Conservation (phyloP, 1,284 basidiomycete species). For the Spongispora temasekensis region DNA sequence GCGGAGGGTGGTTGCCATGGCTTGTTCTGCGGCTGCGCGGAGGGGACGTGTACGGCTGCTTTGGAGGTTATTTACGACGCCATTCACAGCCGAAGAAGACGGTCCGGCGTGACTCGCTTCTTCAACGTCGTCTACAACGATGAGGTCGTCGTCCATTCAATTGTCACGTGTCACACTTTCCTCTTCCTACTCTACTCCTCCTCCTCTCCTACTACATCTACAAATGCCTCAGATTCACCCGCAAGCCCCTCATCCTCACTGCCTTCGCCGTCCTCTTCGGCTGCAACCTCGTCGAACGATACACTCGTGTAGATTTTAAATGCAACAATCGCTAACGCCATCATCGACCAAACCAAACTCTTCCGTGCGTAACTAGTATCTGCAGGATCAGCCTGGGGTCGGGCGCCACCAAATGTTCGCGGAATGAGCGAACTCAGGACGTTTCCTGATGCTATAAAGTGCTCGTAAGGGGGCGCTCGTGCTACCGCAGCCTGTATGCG, state of each 20-base stretch:
- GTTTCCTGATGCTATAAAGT: slow-evolving; percentile 14
- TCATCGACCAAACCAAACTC: slow-evolving; percentile 39
- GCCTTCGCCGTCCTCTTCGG: slow-evolving; percentile 8
- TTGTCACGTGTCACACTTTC: slow-evolving; percentile 14
- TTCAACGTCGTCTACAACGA: slow-evolving; percentile 62
- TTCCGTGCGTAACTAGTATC: slow-evolving; percentile 38
- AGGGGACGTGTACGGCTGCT: slow-evolving; percentile 31
- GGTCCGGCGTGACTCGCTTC: slow-evolving; percentile 31
- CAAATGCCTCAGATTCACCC: slow-evolving; percentile 6
- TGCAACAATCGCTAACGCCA: slow-evolving; percentile 20
- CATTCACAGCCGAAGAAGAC: slow-evolving; percentile 29
- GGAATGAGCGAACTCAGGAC: slow-evolving; percentile 27
- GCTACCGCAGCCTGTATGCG: slow-evolving; percentile 44
- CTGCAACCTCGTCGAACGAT: background rate
- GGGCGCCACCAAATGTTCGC: slow-evolving; percentile 6
- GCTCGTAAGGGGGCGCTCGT: slow-evolving; percentile 17
- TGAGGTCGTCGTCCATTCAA: slow-evolving; percentile 61
- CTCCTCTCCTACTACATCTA: slow-evolving; percentile 11
- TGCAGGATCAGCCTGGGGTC: slow-evolving; percentile 21
- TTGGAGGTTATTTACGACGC: slow-evolving; percentile 15
- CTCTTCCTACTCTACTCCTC: slow-evolving; percentile 11
- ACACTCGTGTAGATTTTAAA: slow-evolving; percentile 3
- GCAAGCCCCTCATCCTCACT: slow-evolving; percentile 8
- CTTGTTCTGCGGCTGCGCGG: slow-evolving; percentile 40
- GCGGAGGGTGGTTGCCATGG: slow-evolving; percentile 42